Conservation (phyloP, 805 yeast genomes). For the Ogataea methylovora region DNA sequence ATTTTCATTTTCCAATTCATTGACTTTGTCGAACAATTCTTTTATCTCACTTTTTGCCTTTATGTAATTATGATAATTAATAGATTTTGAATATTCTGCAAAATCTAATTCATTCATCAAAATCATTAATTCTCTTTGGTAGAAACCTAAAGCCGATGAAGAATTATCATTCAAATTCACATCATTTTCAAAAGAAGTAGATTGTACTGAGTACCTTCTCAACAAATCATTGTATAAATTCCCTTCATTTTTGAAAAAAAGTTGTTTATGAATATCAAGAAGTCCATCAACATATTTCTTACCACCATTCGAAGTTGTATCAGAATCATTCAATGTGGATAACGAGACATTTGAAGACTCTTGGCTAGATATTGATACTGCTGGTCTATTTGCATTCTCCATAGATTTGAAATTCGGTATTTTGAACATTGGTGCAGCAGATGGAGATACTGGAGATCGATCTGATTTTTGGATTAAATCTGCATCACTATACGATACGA, state of each 20-base stretch:
- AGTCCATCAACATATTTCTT: conserved; percentile 6
- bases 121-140: conserved; percentile 50
- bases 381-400: too few relatives aligned
- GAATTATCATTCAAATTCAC: background rate
- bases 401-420: background rate
- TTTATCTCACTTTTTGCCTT: conserved; percentile 26
- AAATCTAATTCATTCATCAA: conserved; percentile 56
- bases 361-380: background rate
- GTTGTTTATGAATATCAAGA: conserved; percentile 12
- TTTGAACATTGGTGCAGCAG: background rate
- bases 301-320: background rate
- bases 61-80: conserved; percentile 16
- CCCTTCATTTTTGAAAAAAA: conserved; percentile 8
- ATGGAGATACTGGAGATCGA: background rate
- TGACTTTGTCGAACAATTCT: conserved; percentile 6
- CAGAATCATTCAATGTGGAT: too few relatives aligned
- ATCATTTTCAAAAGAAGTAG: background rate
- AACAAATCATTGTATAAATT: background rate
- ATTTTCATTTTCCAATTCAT: conserved; percentile 5
- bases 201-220: conserved; percentile 3
- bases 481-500: background rate
- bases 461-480: background rate
- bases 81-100: conserved; percentile 41
- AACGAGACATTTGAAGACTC: too few relatives aligned
- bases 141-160: conserved; percentile 29